These are phyloP conservation scores for Kwoniella botswanensis DNA, from an alignment of 768 basidiomycete genomes.

Conservation along the genomic window DNA sequence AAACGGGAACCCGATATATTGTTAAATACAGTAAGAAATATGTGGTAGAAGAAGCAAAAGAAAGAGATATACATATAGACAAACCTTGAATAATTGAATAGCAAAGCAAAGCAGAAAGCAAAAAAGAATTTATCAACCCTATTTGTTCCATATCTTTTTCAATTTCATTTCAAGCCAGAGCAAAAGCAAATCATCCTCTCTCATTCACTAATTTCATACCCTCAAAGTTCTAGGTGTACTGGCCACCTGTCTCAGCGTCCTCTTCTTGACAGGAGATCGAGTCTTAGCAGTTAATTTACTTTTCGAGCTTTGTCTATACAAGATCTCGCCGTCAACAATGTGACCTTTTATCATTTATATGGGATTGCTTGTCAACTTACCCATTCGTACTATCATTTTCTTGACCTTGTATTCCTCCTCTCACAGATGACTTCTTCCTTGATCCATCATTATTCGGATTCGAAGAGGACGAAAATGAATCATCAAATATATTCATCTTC, in stretches of 20 bases:
- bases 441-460: background rate
- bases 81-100: background rate
- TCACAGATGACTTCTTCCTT: background rate
- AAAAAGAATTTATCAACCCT: background rate
- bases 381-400: background rate
- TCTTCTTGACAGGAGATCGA: constrained; percentile 16
- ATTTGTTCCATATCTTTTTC: background rate
- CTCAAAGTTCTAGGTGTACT: constrained; percentile 21
- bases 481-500: constrained; percentile 13
- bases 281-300: constrained; percentile 3
- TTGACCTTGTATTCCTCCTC: background rate
- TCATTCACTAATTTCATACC: constrained; percentile 2
- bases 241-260: constrained; percentile 16
- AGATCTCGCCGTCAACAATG: background rate
- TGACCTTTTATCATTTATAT: background rate
- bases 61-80: background rate
- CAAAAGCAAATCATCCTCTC: no score
- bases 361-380: background rate
- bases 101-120: background rate
- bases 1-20: background rate
- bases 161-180: background rate
- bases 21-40: background rate
- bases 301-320: background rate
- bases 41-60: background rate
- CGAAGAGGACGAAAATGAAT: background rate